Percentiles rank a stretch among this genome's conserved stretches.
Evolutionary conservation across 1,284 basidiomycete genomes (phyloP).

Genomic region (Trametes hirsuta): DNA sequence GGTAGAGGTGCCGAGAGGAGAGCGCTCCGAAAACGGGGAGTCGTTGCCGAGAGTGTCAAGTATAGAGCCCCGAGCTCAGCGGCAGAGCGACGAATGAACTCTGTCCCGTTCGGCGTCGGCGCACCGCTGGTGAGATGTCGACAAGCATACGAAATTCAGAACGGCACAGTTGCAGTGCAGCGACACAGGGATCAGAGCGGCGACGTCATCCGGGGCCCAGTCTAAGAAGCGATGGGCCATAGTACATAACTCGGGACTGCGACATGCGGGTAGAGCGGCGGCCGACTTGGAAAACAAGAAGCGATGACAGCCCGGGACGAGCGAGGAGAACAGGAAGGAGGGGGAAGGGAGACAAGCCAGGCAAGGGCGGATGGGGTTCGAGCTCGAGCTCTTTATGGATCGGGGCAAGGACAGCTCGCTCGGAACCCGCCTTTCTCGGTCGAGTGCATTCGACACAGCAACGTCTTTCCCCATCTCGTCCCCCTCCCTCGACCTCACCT

Average conservation of each 20-base stretch:
- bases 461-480: not conserved
- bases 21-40: not conserved
- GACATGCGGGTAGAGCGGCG: not conserved
- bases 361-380: not conserved
- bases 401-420: not conserved
- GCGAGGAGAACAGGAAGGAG: not conserved
- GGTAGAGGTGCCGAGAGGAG: not conserved
- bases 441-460: not conserved
- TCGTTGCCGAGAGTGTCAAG: not conserved
- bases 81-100: not conserved
- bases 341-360: not conserved
- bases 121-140: not conserved
- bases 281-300: not conserved
- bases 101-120: not conserved
- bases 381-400: not conserved
- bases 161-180: not conserved
- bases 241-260: not conserved
- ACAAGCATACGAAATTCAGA: not conserved
- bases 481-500: not conserved
- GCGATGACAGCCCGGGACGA: not conserved
- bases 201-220: not conserved
- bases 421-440: not conserved
- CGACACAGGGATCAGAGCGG: conserved; percentile 4
- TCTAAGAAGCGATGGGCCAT: not conserved
- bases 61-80: not conserved